These are phyloP conservation scores for Chaetomium globosum DNA, from an alignment of 2,329 filamentous ascomycete species.

Conservation along the genomic window DNA sequence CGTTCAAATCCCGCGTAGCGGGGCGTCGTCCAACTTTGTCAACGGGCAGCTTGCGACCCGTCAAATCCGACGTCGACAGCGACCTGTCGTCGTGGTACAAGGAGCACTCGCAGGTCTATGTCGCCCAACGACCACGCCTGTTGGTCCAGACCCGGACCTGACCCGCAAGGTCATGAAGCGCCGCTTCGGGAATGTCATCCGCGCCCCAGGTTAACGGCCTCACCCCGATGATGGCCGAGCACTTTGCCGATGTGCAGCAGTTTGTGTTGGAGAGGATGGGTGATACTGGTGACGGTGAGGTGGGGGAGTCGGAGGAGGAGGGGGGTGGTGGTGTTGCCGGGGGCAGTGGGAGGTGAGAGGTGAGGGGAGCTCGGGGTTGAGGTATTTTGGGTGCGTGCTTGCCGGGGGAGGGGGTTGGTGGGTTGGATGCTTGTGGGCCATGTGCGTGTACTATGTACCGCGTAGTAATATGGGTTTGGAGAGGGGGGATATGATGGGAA, in stretches of 20 bases:
- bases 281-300: slow-evolving; percentile 39
- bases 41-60: slow-evolving; percentile 74
- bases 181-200: slow-evolving; percentile 61
- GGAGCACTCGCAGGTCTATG: slow-evolving; percentile 76
- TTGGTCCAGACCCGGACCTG: slow-evolving; percentile 68
- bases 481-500: neutral
- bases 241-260: slow-evolving; percentile 54
- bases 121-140: slow-evolving; percentile 74
- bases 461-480: neutral
- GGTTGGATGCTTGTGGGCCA: neutral
- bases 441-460: neutral
- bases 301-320: slow-evolving; percentile 56
- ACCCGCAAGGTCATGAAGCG: slow-evolving; percentile 61
- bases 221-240: slow-evolving; percentile 59
- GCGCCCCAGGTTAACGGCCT: slow-evolving; percentile 55
- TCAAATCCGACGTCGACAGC: slow-evolving; percentile 77
- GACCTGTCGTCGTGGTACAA: slow-evolving; percentile 80
- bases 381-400: too few species aligned
- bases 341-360: slow-evolving; percentile 52
- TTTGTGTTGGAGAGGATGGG: slow-evolving; percentile 53
- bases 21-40: slow-evolving; percentile 80
- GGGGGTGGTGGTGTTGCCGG: slow-evolving; percentile 37
- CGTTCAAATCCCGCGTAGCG: slow-evolving; percentile 68
- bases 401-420: neutral
- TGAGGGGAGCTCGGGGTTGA: neutral